Conservation (phyloP, 805 yeast species). For the Candida palmyrensis region DNA sequence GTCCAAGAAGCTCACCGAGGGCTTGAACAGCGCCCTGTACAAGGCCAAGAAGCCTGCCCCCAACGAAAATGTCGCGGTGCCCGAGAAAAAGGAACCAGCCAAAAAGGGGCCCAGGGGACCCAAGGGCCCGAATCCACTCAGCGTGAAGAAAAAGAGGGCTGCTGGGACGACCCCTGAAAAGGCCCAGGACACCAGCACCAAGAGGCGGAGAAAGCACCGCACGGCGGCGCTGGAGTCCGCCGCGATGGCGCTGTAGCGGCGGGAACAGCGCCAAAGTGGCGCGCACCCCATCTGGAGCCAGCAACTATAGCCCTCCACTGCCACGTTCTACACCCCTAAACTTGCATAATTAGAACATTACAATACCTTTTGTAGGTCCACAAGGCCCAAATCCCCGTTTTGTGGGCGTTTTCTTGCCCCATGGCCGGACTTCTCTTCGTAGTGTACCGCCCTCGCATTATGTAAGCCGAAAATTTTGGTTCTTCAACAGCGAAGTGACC, state of each 20-base stretch:
- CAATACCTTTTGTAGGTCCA: too few species aligned
- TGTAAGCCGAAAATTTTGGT: conserved; percentile 3
- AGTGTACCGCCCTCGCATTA: too few species aligned
- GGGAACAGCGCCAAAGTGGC: too few species aligned
- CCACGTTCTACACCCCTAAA: too few species aligned
- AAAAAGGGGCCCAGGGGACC: conserved; percentile 50
- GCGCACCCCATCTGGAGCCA: too few species aligned
- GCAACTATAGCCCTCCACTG: too few species aligned
- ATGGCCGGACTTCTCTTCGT: too few species aligned
- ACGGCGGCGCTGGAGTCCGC: conserved; percentile 2
- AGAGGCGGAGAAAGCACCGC: conserved; percentile 22
- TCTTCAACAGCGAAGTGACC: too few species aligned
- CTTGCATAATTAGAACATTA: too few species aligned
- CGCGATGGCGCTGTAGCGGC: too few species aligned
- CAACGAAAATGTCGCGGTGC: conserved; percentile 12
- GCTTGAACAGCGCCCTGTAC: conserved; percentile 47
- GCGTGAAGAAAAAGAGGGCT: conserved; percentile 72
- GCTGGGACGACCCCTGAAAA: conserved; percentile 10
- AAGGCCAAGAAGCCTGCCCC: conserved; percentile 33
- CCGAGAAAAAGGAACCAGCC: conserved; percentile 10
- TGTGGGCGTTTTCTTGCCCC: too few species aligned
- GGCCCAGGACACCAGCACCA: conserved; percentile 8
- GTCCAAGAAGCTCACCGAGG: conserved; percentile 62
- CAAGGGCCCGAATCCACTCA: conserved; percentile 84
- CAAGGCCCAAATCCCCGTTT: too few species aligned